Conservation (phyloP, 768 basidiomycete species). For the Pulveroboletus ravenelii region DNA sequence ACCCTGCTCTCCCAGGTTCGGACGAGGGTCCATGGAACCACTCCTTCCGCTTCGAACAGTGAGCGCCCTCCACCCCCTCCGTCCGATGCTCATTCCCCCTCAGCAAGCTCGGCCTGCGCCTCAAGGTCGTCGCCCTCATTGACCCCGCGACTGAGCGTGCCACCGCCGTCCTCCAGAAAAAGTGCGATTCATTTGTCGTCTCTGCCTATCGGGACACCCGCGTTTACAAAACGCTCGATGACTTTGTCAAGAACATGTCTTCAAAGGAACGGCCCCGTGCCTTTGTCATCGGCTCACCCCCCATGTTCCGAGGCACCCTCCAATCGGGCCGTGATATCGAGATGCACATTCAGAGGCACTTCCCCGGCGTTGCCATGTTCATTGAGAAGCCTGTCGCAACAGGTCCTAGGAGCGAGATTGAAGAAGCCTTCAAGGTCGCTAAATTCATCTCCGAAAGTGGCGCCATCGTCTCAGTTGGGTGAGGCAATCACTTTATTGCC, state of each 20-base stretch:
- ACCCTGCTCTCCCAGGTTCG: conserved; percentile 49
- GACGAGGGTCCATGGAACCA: conserved; percentile 92
- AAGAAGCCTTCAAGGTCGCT: conserved; percentile 66
- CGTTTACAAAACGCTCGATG: conserved; percentile 79
- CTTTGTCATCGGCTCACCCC: conserved; percentile 87
- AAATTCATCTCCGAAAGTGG: conserved; percentile 63
- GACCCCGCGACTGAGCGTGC: conserved; percentile 88
- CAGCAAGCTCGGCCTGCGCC: conserved; percentile 91
- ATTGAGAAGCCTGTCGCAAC: conserved; percentile 92
- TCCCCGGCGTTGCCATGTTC: conserved; percentile 87
- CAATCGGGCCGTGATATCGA: conserved; percentile 80
- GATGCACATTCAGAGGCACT: conserved; percentile 76
- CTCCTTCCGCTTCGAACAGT: conserved; percentile 89
- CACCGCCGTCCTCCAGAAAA: conserved; percentile 74
- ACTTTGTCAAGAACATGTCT: conserved; percentile 69
- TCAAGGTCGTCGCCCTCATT: conserved; percentile 93
- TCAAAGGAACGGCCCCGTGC: conserved; percentile 69
- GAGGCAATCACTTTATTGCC: conserved; percentile 23
- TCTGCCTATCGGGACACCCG: conserved; percentile 90
- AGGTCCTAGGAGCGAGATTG: conserved; percentile 63
- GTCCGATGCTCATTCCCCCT: conserved; percentile 8
- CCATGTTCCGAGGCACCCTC: conserved; percentile 83
- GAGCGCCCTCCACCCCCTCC: conserved; percentile 19
- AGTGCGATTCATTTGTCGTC: conserved; percentile 88
- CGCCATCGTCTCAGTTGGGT: conserved; percentile 88